A percentile compares a stretch with the other conserved stretches of the same genome.
These are phyloP conservation scores for Chlorella sp. DNA, from an alignment of 139 green algal genomes.

Conservation along the genomic window DNA sequence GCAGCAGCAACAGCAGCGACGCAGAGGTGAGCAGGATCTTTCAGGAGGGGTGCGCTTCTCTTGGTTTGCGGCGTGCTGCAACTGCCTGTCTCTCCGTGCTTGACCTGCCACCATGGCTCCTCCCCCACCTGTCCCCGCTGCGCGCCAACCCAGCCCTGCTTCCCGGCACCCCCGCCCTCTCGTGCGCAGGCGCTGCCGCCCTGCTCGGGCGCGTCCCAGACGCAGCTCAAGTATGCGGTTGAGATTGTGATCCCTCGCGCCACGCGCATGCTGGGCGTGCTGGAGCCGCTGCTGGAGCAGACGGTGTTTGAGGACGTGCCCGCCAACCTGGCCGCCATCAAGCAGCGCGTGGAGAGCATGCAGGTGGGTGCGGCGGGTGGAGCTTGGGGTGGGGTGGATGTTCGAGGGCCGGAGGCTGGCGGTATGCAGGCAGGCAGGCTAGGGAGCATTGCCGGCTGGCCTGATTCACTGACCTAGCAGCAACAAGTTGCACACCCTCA, in stretches of 20 bases:
- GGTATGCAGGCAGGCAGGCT: neutral
- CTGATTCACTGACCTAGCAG: neutral
- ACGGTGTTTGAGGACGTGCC: conserved; percentile 68
- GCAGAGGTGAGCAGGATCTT: conserved; percentile 1
- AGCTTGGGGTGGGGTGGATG: neutral
- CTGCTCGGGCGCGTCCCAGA: conserved; percentile 26
- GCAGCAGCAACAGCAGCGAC: neutral
- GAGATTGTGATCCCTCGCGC: conserved; percentile 56
- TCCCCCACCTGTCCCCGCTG: neutral
- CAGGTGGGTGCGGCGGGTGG: conserved; percentile 6
- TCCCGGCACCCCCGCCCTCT: neutral
- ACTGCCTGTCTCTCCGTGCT: neutral
- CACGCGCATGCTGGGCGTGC: conserved; percentile 43
- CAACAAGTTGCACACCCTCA: neutral
- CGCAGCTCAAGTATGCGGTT: conserved; percentile 68
- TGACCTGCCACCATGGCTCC: neutral
- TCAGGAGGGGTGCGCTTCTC: neutral
- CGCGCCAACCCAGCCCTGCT: neutral
- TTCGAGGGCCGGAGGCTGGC: too few relatives aligned
- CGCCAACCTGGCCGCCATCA: conserved; percentile 63
- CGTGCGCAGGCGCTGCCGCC: neutral
- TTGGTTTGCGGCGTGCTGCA: neutral
- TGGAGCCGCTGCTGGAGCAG: conserved; percentile 67
- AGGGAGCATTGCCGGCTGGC: neutral
- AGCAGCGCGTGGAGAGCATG: conserved; percentile 50